Conservation (phyloP, 345 rosid genomes). For the Lepidium didymum region DNA sequence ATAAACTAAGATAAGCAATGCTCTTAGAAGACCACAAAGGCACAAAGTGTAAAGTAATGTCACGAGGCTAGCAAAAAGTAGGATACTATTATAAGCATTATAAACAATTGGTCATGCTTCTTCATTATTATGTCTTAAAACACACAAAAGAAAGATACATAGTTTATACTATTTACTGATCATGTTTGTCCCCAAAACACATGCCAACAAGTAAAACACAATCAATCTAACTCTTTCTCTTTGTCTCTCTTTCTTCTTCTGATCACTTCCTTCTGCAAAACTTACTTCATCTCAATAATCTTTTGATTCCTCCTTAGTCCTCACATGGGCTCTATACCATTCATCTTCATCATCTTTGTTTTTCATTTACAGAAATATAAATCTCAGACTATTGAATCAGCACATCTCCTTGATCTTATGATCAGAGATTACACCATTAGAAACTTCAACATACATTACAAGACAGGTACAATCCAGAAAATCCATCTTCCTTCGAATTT, state of each 20-base stretch:
- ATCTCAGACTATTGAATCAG: conserved; percentile 52
- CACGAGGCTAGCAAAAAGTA: conserved; percentile 19
- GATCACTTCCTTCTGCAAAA: conserved; percentile 3
- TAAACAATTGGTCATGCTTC: conserved; percentile 23
- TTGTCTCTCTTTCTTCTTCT: background rate
- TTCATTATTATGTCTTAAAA: conserved; percentile 25
- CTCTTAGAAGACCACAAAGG: conserved; percentile 21
- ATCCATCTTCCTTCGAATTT: conserved; percentile 69
- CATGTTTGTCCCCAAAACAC: conserved; percentile 27
- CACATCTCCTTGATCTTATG: conserved; percentile 64
- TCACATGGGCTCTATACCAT: conserved; percentile 27
- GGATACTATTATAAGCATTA: conserved; percentile 10
- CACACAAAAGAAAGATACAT: background rate
- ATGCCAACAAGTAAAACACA: conserved; percentile 28
- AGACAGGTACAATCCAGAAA: conserved; percentile 55
- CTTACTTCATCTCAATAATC: background rate
- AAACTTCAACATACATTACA: conserved; percentile 45
- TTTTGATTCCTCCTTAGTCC: conserved; percentile 10
- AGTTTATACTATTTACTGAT: conserved; percentile 22
- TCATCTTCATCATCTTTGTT: conserved; percentile 20
- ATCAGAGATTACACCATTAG: conserved; percentile 76
- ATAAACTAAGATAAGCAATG: conserved; percentile 8
- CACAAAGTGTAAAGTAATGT: conserved; percentile 23
- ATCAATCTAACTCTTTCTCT: conserved; percentile 13
- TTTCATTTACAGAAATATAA: conserved; percentile 18